Conservation (phyloP, 2,329 filamentous ascomycete genomes). For the Fusarium staphyleae region DNA sequence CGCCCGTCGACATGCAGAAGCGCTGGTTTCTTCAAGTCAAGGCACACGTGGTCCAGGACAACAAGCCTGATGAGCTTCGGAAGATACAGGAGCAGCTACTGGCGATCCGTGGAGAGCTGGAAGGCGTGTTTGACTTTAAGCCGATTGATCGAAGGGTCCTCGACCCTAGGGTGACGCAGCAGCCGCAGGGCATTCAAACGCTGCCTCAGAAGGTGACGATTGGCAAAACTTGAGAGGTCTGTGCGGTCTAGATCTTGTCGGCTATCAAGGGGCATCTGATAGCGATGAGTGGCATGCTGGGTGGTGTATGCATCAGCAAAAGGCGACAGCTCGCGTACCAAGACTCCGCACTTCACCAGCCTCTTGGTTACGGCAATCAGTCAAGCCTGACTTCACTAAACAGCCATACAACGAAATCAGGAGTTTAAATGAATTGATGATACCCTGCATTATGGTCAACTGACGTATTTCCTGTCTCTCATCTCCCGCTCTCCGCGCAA, state of each 20-base stretch:
- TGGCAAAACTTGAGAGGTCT: constrained; percentile 40
- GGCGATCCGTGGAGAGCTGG: constrained; percentile 54
- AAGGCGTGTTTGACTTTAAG: constrained; percentile 61
- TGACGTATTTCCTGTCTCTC: neutral
- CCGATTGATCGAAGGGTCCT: constrained; percentile 59
- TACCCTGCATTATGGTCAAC: constrained; percentile 21
- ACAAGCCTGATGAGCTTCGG: constrained; percentile 63
- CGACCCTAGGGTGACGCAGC: constrained; percentile 57
- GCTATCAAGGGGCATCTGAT: too few relatives aligned
- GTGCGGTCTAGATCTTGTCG: neutral
- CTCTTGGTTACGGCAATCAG: too few relatives aligned
- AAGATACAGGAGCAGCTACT: constrained; percentile 62
- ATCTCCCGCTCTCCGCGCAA: neutral
- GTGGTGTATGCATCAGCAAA: too few relatives aligned
- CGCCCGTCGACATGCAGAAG: constrained; percentile 56
- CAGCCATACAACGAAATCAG: too few relatives aligned
- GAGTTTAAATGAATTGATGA: constrained; percentile 13
- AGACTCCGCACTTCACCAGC: too few relatives aligned
- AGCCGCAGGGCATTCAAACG: constrained; percentile 49
- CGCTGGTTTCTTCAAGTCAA: constrained; percentile 65
- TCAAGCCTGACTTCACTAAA: neutral
- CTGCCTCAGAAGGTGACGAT: constrained; percentile 49
- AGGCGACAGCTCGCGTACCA: too few relatives aligned
- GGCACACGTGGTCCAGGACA: constrained; percentile 62
- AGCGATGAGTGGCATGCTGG: too few relatives aligned